Percentiles rank a stretch among this genome's conserved stretches.
Evolutionary conservation across 495 filamentous ascomycete species (phyloP).

Genomic region (Aspergillus heteromorphus): DNA sequence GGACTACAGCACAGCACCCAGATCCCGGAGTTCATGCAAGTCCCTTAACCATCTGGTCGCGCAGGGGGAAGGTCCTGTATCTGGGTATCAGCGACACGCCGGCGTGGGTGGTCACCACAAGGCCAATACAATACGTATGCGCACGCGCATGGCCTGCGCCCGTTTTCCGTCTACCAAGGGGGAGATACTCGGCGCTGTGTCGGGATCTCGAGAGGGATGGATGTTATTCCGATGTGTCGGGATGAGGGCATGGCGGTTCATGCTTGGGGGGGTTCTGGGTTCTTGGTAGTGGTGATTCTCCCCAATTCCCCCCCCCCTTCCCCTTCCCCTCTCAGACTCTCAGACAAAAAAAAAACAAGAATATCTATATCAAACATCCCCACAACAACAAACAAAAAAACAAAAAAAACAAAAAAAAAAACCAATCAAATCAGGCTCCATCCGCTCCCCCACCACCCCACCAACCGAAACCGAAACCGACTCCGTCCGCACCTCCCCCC

Average conservation of each 20-base stretch:
- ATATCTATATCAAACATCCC: no score
- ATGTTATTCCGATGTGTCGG: conserved; percentile 62
- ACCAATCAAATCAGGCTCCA: conserved; percentile 1
- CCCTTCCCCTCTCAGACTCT: no score
- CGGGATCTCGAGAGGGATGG: conserved; percentile 66
- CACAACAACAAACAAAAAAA: neutral
- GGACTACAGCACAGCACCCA: conserved; percentile 55
- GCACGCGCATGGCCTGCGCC: conserved; percentile 54
- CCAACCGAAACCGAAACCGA: conserved; percentile 23
- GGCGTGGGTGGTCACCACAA: conserved; percentile 63
- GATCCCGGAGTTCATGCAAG: conserved; percentile 66
- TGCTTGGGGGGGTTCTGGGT: conserved; percentile 46
- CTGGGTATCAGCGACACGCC: conserved; percentile 64
- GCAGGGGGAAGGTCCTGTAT: conserved; percentile 63
- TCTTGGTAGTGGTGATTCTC: neutral
- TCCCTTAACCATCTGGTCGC: conserved; percentile 55
- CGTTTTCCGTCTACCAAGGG: conserved; percentile 65
- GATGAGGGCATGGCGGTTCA: conserved; percentile 64
- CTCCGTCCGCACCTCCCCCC: conserved; percentile 22
- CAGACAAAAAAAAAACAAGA: no score
- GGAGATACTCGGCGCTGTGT: conserved; percentile 51
- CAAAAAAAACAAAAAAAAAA: neutral
- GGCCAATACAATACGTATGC: conserved; percentile 62
- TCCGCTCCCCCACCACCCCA: conserved; percentile 7
- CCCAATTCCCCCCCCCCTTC: no score